Base-by-base conservation (phyloP, 306 rosid genomes). In the Datisca glomerata region DNA sequence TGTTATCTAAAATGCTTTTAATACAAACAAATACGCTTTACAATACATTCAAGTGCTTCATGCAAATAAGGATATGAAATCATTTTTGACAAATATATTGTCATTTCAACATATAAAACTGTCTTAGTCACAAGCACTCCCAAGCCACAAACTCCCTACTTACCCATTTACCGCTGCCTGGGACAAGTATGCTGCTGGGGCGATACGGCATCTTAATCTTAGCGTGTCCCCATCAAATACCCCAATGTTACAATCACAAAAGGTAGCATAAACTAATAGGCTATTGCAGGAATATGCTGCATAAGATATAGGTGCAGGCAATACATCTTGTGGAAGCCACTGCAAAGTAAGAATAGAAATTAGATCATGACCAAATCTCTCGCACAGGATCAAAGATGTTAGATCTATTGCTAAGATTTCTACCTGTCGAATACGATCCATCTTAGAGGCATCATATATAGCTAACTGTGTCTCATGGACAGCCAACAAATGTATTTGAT, bases 301-400 rank as follows among this genome's bases (percentile, higher is more conserved):
- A 24, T 61, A 61, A 41, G 94, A 70, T 51, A 86, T 70, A 36
- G 83, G 84, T 12, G 91, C 79, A 13, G 79, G 29, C 29, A 81
- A 67, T 32, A 18, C 72, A 49, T 81, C 92, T 49, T 78, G 94
- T 55, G 96, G 96, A 66, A 81, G 70, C 94, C 94, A 86, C 94
- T 86, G 81, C 39, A 41, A 57, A 60, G 21, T 56, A 64, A 53
- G 40, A 64, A 42, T 8, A 41, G 25, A 36, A 24, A 68, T 60
- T 14, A 40, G 1, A 46, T 31, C n/a, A 60, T 24, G 10, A 23
- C 47, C 11, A 38, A 33, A 34, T 7, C 6, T 17, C 29, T 37
- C 49, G 52, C 22, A 18, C 45, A 16, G 15, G 6, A 43, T 24
- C 28, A 29, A 21, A n/a, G 47, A 45, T 10, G 15, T 8, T 21